These are phyloP conservation scores for Alternaria sp. DNA, from an alignment of 2,329 filamentous ascomycete species.

Conservation along the genomic window DNA sequence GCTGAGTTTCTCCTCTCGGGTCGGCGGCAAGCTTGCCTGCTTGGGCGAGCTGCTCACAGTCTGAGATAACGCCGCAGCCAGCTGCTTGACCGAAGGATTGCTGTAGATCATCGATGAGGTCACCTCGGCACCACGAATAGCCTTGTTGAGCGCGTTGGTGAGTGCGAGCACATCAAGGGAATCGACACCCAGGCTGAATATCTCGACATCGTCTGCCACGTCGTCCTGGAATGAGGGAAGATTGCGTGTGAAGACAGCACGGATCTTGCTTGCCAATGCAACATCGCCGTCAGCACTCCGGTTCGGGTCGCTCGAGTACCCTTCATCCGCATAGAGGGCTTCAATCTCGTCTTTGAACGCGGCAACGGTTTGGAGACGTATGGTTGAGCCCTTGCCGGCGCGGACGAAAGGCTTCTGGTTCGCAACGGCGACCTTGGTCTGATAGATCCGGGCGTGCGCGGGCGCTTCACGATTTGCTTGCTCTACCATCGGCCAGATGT, in stretches of 20 bases:
- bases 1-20: background rate
- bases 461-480: slow-evolving; percentile 28
- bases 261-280: background rate
- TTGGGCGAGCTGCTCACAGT: background rate
- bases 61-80: background rate
- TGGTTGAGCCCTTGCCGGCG: slow-evolving; percentile 34
- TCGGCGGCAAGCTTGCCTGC: background rate
- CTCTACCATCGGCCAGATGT: slow-evolving; percentile 31
- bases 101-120: slow-evolving; percentile 1
- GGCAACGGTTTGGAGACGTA: slow-evolving; percentile 26
- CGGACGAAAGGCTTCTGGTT: slow-evolving; percentile 16
- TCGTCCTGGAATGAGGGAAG: background rate
- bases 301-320: background rate
- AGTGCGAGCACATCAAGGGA: slow-evolving; percentile 1
- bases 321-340: slow-evolving; percentile 21
- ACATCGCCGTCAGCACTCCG: background rate
- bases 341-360: slow-evolving; percentile 33
- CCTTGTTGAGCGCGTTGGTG: slow-evolving; percentile 3
- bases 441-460: slow-evolving; percentile 29
- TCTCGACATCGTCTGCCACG: background rate
- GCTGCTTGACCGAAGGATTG: background rate
- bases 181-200: slow-evolving; percentile 3
- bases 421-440: slow-evolving; percentile 20
- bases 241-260: background rate
- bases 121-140: background rate